Evolutionary conservation across 768 basidiomycete genomes (phyloP).

Genomic region (Amanita phalloides): DNA sequence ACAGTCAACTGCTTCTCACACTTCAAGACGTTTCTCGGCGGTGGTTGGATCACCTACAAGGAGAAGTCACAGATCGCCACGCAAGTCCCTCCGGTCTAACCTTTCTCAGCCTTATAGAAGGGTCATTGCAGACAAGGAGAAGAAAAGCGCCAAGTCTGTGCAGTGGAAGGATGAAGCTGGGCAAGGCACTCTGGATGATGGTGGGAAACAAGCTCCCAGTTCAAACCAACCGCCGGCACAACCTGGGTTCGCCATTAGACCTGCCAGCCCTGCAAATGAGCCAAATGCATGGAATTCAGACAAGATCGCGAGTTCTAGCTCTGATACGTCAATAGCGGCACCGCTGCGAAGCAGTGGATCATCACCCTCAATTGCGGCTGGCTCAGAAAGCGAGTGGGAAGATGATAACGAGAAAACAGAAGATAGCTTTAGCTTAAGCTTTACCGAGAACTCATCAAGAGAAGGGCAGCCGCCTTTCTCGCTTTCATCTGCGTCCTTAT

Average conservation of each 20-base stretch:
- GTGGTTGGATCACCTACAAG: constrained; percentile 43
- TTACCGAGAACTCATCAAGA: not conserved
- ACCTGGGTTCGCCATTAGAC: constrained; percentile 28
- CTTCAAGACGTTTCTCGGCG: constrained; percentile 28
- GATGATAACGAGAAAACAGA: constrained; percentile 82
- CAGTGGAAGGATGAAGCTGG: constrained; percentile 86
- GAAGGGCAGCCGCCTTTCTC: constrained; percentile 25
- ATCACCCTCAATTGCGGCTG: constrained; percentile 16
- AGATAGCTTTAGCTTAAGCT: constrained; percentile 46
- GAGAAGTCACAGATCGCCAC: constrained; percentile 45
- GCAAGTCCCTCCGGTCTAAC: constrained; percentile 65
- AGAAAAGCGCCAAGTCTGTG: constrained; percentile 45
- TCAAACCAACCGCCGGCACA: constrained; percentile 14
- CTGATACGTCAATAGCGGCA: constrained; percentile 14
- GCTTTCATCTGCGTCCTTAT: constrained; percentile 16
- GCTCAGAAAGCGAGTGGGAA: constrained; percentile 85
- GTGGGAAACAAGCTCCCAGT: constrained; percentile 20
- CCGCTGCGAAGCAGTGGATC: constrained; percentile 34
- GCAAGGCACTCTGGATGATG: constrained; percentile 71
- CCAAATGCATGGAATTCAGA: constrained; percentile 10
- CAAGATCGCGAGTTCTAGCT: constrained; percentile 2
- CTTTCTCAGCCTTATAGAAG: constrained; percentile 50
- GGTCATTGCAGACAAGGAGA: constrained; percentile 48
- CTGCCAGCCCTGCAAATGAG: constrained; percentile 27
- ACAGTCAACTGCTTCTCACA: constrained; percentile 18